Percentiles rank a stretch among this genome's conserved stretches.
Conservation (phyloP, 306 rosid genomes). For the Mimosa bimucronata region DNA sequence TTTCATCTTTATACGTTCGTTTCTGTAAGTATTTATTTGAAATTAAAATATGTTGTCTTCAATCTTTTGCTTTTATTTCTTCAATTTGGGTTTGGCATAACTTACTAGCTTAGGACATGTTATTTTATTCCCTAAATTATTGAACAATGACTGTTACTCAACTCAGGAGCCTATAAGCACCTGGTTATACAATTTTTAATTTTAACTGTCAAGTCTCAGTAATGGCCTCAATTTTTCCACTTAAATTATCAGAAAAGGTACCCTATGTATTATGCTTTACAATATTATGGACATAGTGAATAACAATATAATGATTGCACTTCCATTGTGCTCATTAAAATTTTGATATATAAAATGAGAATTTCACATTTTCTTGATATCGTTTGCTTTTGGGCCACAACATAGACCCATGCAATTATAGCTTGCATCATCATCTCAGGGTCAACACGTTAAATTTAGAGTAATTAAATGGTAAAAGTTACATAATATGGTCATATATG, state of each 20-base stretch:
- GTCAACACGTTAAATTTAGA: slow-evolving; percentile 3
- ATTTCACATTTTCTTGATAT: slow-evolving; percentile 8
- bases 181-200: slow-evolving; percentile 10
- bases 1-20: slow-evolving; percentile 86
- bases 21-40: slow-evolving; percentile 72
- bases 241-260: slow-evolving; percentile 3
- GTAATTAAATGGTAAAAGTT: slow-evolving; percentile 2
- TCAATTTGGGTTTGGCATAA: neutral
- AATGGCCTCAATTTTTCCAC: slow-evolving; percentile 3
- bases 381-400: slow-evolving; percentile 1
- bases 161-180: slow-evolving; percentile 8
- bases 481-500: neutral
- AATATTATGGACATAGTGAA: slow-evolving; percentile 2
- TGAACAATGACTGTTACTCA: slow-evolving; percentile 10
- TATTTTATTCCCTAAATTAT: slow-evolving; percentile 3
- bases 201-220: slow-evolving; percentile 22
- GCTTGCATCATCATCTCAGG: slow-evolving; percentile 17
- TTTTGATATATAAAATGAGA: neutral
- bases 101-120: slow-evolving; percentile 14
- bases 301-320: slow-evolving; percentile 9
- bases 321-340: slow-evolving; percentile 17
- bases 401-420: slow-evolving; percentile 2
- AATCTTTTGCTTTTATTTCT: slow-evolving; percentile 30
- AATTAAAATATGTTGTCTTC: slow-evolving; percentile 6
- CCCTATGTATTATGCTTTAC: slow-evolving; percentile 22